A percentile compares a stretch with the other conserved stretches of the same genome.
Conservation (phyloP, 2,329 filamentous ascomycete species). For the Seiridium cupressi region DNA sequence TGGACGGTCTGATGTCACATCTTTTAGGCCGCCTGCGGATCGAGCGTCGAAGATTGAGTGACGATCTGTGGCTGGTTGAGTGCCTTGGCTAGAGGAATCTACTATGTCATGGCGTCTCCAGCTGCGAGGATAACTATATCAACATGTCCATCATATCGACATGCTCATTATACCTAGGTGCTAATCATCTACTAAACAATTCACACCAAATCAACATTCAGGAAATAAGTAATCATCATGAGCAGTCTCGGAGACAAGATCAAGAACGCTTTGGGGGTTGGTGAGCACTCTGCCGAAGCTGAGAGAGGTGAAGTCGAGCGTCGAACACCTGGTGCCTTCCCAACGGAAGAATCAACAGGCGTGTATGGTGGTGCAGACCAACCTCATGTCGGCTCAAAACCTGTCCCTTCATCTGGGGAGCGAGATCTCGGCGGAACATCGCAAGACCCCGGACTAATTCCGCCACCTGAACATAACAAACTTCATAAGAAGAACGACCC, state of each 20-base stretch:
- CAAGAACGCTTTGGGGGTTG: not conserved
- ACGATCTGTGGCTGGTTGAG: not conserved
- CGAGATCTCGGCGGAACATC: not conserved
- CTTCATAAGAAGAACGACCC: slow-evolving; percentile 3
- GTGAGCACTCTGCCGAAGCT: not conserved
- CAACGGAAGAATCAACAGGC: not conserved
- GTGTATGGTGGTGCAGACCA: not conserved
- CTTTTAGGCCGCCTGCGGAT: not conserved
- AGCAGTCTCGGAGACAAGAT: slow-evolving; percentile 4
- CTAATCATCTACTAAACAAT: not conserved
- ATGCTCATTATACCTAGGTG: not conserved
- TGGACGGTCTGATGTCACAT: slow-evolving; percentile 3
- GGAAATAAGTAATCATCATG: not conserved
- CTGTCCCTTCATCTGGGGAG: not conserved
- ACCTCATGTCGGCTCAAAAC: not conserved
- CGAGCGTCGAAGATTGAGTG: not conserved
- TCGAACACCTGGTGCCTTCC: slow-evolving; percentile 5
- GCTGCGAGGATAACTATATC: not conserved
- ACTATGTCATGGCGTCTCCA: not conserved
- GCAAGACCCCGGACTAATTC: not conserved
- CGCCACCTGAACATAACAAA: not conserved
- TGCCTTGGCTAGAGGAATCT: not conserved
- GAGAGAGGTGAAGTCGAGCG: not conserved
- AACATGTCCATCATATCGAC: not conserved
- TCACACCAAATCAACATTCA: not conserved